Base-by-base conservation (phyloP, 2,329 filamentous ascomycete species). In the Colletotrichum incanum region DNA sequence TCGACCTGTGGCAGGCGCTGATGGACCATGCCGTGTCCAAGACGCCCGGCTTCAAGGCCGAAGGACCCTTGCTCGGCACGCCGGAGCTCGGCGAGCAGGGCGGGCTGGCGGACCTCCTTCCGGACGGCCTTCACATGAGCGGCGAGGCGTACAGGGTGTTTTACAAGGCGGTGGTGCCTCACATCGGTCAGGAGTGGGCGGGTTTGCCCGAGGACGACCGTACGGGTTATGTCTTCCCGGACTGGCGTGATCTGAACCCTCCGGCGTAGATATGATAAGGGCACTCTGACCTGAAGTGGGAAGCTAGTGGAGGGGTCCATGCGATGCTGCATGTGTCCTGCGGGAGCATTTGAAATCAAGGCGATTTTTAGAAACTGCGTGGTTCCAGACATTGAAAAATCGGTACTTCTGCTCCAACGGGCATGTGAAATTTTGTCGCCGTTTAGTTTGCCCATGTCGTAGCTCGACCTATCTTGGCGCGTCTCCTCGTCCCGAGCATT, bases 1-100 rank as follows among this genome's bases (percentile, higher is more conserved):
- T 97, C 28, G 94, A 98, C 81, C 87, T 98, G 1, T 97, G 94
- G 90, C 88, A 89, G 73, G 90, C 90, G 0, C 88, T 98, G 76
- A 94, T 97, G 91, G 86, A 89, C 67, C 86, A 89, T 87, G 95
- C 81, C 84, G 89, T 81, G 80, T 87, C 80, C 79, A 89, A 82
- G 82, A 89, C 81, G 79, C 89, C 79, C 76, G 83, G 87, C 60
- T 92, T 91, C 78, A 87, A 91, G 65, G 82, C 81, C 56, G 84
- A 81, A 6, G 84, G 84, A 8, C 83, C 84, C 20, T 80, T 82
- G 76, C 83, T 90, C 41, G 88, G 89, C 2, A 86, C 88, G 34
- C 84, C 83, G 2, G 83, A 84, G 74, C 84, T 84, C 67, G 87
- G 87, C 31, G 82, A 85, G 75, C 82, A 84, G 60, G 88, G 88